Conservation (phyloP, 169 alveolate genomes). For the Plasmodium inui region DNA sequence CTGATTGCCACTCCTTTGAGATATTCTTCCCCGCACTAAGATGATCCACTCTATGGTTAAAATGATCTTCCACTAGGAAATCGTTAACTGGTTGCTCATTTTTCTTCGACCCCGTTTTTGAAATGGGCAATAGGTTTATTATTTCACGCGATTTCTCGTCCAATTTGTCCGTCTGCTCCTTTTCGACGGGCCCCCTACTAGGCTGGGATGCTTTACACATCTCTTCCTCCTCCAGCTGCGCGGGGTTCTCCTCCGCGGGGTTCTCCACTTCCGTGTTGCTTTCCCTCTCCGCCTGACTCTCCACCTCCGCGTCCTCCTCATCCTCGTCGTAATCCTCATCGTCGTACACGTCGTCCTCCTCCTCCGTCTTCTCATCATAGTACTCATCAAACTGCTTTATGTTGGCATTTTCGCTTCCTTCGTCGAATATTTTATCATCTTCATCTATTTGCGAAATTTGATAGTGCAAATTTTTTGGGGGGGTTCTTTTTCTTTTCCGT, state of each 20-base stretch:
- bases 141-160: not conserved
- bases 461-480: not conserved
- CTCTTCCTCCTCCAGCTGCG: not conserved
- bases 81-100: not conserved
- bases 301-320: constrained; percentile 9
- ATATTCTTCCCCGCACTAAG: not conserved
- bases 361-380: constrained; percentile 14
- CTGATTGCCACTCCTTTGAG: not conserved
- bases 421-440: constrained; percentile 67
- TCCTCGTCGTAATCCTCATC: constrained; percentile 49
- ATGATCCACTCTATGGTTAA: not conserved
- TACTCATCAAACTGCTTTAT: constrained; percentile 18
- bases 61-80: constrained; percentile 7
- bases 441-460: constrained; percentile 14
- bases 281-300: not conserved
- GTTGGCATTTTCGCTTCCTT: constrained; percentile 31
- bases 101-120: not conserved
- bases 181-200: not conserved
- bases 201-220: not conserved
- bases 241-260: not conserved
- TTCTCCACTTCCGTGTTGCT: no score
- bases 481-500: constrained; percentile 16
- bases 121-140: not conserved
- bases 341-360: constrained; percentile 7
- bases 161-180: not conserved